Evolutionary conservation across 495 filamentous ascomycete genomes (phyloP), one percentile per base, ranked within the genome.

Genomic region (Sphaerosporella brunnea): DNA sequence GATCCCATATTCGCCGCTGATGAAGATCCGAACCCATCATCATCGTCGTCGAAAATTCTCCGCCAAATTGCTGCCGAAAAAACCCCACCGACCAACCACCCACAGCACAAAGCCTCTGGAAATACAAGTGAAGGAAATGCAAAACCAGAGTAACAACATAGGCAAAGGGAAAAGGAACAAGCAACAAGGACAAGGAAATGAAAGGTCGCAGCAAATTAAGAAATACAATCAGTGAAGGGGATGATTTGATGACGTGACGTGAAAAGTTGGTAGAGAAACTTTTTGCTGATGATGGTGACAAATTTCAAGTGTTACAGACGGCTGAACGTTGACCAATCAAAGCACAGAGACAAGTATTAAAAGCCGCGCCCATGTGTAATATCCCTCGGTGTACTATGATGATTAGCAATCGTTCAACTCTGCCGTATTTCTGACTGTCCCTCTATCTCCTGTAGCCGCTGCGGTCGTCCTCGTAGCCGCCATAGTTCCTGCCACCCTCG

Each of bases 401-500:
- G 40, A 23, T 43, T 43, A 43, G 40, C 40, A 43, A 43, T 25
- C 9, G 20, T 19, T 43, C 37, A 9, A 16, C 37, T 26, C 20
- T 18, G 19, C 20, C 40, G 19, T 26, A 24, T 40, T 10, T 40
- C 37, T n/a, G n/a, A 21, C 3, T 20, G 7, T 40, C 20, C 13
- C 19, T 32, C 36, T 25, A 32, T 54, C 56, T 59, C 43, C 54
- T 58, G 52, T 59, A 59, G 18, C 56, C 56, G 45, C 53, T 52
- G 45, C 55, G 45, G n/a, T 59, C 64, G 50, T 74, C 72, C 56
- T 74, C 72, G 55, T 72, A 70, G 52, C 69, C 63, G 55, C 66
- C 66, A 55, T 78, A 79, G 44, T 70, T 63, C 46, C 77, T 79
- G 50, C 79, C 75, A 51, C 65, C 63, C 28, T 79, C 75, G 44